Conservation (phyloP, 2,329 filamentous ascomycete species). For the Aurifilum marmelostoma region DNA sequence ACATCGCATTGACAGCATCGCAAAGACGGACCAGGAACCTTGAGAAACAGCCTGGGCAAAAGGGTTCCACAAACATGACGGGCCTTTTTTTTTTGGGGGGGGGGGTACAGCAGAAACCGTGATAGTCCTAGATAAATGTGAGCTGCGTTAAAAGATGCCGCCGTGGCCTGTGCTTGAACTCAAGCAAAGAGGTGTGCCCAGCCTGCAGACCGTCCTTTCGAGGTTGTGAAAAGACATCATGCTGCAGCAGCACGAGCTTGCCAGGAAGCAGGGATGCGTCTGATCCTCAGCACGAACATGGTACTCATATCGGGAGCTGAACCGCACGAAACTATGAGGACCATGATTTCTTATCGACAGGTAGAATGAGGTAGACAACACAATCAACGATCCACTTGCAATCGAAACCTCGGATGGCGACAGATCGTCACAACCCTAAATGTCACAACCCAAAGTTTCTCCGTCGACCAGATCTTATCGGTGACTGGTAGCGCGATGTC, state of each 20-base stretch:
- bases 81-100: too few relatives aligned
- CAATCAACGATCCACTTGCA: not conserved
- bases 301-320: not conserved
- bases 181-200: not conserved
- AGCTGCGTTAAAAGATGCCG: not conserved
- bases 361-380: not conserved
- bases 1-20: not conserved
- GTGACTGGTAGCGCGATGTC: not conserved
- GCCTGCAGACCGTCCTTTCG: not conserved
- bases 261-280: not conserved
- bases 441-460: not conserved
- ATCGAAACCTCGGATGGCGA: slow-evolving; percentile 2
- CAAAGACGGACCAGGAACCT: not conserved
- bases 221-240: not conserved
- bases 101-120: not conserved
- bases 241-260: not conserved
- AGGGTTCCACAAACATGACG: not conserved
- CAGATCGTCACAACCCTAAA: not conserved
- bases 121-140: not conserved
- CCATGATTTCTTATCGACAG: not conserved
- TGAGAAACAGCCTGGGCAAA: not conserved
- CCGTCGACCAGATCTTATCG: not conserved
- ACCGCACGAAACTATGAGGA: not conserved
- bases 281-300: not conserved
- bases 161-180: not conserved